Percentiles rank a stretch among this genome's conserved stretches.
Conservation (phyloP, 2,329 filamentous ascomycete species). For the Gaeumannomyces sp. region DNA sequence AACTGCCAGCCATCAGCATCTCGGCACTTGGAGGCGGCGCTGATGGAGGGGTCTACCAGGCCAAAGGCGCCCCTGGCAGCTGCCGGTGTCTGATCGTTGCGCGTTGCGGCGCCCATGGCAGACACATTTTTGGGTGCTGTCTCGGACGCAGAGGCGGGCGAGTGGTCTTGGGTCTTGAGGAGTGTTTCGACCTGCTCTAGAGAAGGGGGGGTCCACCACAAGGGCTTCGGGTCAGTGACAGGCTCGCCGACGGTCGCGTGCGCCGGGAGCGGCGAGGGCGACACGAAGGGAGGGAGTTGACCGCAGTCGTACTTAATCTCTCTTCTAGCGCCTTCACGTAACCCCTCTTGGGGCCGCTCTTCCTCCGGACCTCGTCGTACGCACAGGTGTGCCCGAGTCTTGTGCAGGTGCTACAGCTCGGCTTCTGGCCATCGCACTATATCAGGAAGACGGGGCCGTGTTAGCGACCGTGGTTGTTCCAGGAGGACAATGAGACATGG, state of each 20-base stretch:
- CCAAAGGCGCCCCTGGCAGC: not conserved
- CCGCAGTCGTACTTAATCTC: constrained; percentile 63
- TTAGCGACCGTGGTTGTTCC: not conserved
- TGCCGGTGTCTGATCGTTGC: constrained; percentile 26
- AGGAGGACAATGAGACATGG: no score
- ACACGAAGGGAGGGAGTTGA: not conserved
- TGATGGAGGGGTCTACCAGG: constrained; percentile 39
- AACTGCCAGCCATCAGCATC: constrained; percentile 52
- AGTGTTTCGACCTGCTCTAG: constrained; percentile 89
- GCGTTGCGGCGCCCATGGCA: constrained; percentile 28
- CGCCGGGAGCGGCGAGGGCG: not conserved
- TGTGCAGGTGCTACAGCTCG: constrained; percentile 82
- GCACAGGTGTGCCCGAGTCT: constrained; percentile 81
- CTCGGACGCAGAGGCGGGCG: constrained; percentile 19
- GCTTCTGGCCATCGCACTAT: constrained; percentile 71
- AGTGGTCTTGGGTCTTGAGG: constrained; percentile 69
- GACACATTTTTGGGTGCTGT: not conserved
- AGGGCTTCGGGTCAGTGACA: not conserved
- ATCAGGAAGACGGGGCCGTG: not conserved
- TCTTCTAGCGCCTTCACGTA: constrained; percentile 94
- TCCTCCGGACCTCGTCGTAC: constrained; percentile 88
- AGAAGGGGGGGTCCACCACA: not conserved
- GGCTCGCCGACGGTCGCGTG: constrained; percentile 7
- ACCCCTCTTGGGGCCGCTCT: constrained; percentile 89
- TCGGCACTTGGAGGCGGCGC: constrained; percentile 35